A percentile compares a stretch with the other conserved stretches of the same genome.
These are phyloP conservation scores for Termitomyces sp. DNA, from an alignment of 768 basidiomycete species.

Conservation along the genomic window DNA sequence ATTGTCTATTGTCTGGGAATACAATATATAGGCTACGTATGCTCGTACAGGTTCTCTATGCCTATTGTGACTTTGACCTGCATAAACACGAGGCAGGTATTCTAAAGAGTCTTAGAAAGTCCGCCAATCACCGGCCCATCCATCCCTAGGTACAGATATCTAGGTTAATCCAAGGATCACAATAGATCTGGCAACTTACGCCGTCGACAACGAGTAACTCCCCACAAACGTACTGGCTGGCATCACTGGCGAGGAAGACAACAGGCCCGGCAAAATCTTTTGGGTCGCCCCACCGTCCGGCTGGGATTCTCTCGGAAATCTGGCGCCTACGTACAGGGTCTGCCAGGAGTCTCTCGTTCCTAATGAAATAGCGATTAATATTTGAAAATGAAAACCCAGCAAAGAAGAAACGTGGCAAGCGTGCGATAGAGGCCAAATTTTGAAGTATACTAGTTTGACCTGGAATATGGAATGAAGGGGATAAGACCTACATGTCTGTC, in stretches of 20 bases:
- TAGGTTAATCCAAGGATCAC: conserved; percentile 15
- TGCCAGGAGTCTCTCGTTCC: conserved; percentile 43
- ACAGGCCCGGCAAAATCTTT: conserved; percentile 70
- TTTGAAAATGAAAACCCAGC: background rate
- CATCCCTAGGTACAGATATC: conserved; percentile 44
- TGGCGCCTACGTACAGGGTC: conserved; percentile 64
- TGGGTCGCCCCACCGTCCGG: conserved; percentile 66
- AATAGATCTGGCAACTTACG: conserved; percentile 28
- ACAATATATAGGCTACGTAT: background rate
- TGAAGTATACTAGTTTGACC: background rate
- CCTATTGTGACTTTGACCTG: background rate
- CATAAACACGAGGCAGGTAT: background rate
- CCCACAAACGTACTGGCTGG: conserved; percentile 69
- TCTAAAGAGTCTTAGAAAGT: background rate
- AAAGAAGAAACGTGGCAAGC: background rate
- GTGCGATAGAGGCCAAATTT: background rate
- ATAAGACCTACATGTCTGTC: conserved; percentile 71
- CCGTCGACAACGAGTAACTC: conserved; percentile 70
- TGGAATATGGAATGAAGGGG: background rate
- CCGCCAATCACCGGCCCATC: conserved; percentile 47
- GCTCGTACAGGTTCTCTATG: background rate
- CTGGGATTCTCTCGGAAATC: conserved; percentile 71
- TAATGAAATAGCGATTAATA: conserved; percentile 12
- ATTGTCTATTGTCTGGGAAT: background rate
- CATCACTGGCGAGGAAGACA: conserved; percentile 64